Base-by-base conservation (phyloP, 148 eudicot genomes). In the Silene conica region DNA sequence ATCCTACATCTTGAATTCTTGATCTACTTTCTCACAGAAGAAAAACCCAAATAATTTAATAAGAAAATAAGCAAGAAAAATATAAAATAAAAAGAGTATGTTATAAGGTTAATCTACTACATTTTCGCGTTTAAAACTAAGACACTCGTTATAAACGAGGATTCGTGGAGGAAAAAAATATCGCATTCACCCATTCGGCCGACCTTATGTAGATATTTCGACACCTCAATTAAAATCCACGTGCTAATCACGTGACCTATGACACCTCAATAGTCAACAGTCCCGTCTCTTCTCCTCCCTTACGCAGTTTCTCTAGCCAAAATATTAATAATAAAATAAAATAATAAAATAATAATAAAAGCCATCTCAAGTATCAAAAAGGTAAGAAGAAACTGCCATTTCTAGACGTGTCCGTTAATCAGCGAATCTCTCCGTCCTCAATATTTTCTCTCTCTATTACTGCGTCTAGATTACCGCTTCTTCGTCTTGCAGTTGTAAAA, bases 391-490 rank as follows among this genome's bases (percentile, higher is more conserved):
- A 41, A 69, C 72, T 69, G 18, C 23, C 11, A 18, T 45, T 22
- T 4, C 34, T 48, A 74, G 58, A 74, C 78, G 74, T 74, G 67
- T 70, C 62, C 22, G 61, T 0, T 34, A 79, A 54, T 74, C 67
- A 22, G 57, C 65, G 82, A 79, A 79, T 79, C 54, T 72, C 31
- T 77, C 66, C 43, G 25, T 54, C 31, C 64, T 67, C 9, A 19
- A 9, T n/a, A 15, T 34, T 63, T 41, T 68, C 74, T 41, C 52
- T 34, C 67, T 48, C 75, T 41, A 14, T 12, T 60, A 43, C 26
- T 23, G 12, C 1, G 41, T 25, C 72, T 69, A 50, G 60, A 54
- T 69, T 69, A 14, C 34, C 59, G 72, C 16, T 68, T 63, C 31
- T 8, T 20, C 28, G 18, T 69, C 23, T 5, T 19, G 16, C n/a